Percentiles rank a stretch among this genome's conserved stretches.
Conservation (phyloP, 2,329 filamentous ascomycete species). For the Ilyonectria mors-panacis region DNA sequence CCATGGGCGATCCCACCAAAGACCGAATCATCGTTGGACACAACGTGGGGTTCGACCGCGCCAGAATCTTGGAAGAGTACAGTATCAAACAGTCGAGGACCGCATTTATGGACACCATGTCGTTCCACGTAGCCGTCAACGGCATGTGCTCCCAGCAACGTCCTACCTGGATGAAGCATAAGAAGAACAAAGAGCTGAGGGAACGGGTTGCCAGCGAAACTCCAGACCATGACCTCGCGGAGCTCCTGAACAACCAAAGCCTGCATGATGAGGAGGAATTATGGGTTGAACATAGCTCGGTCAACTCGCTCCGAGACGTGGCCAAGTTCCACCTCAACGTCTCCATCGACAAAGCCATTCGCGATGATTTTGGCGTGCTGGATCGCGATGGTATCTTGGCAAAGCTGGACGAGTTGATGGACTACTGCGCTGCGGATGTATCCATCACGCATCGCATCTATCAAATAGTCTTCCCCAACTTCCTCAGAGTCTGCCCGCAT, state of each 20-base stretch:
- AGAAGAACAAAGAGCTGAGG: slow-evolving; percentile 87
- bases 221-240: slow-evolving; percentile 78
- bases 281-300: slow-evolving; percentile 94
- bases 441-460: slow-evolving; percentile 95
- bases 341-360: slow-evolving; percentile 88
- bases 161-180: slow-evolving; percentile 97
- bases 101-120: slow-evolving; percentile 97
- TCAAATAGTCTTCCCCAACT: slow-evolving; percentile 91
- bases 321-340: slow-evolving; percentile 96
- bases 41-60: slow-evolving; percentile 95
- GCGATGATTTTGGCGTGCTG: slow-evolving; percentile 89
- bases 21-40: slow-evolving; percentile 90
- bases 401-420: slow-evolving; percentile 85
- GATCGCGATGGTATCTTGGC: slow-evolving; percentile 78
- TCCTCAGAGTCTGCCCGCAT: slow-evolving; percentile 91
- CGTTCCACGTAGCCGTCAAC: slow-evolving; percentile 95
- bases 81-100: slow-evolving; percentile 85
- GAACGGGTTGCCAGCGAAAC: slow-evolving; percentile 84
- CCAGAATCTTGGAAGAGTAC: slow-evolving; percentile 91
- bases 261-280: slow-evolving; percentile 92
- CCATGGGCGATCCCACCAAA: slow-evolving; percentile 82
- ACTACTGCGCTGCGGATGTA: slow-evolving; percentile 97
- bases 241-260: slow-evolving; percentile 77
- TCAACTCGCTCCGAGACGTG: slow-evolving; percentile 95
- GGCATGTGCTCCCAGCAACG: slow-evolving; percentile 98